A percentile compares a stretch with the other conserved stretches of the same genome.
Conservation (phyloP, 495 filamentous ascomycete species). For the Sordaria brevicollis region DNA sequence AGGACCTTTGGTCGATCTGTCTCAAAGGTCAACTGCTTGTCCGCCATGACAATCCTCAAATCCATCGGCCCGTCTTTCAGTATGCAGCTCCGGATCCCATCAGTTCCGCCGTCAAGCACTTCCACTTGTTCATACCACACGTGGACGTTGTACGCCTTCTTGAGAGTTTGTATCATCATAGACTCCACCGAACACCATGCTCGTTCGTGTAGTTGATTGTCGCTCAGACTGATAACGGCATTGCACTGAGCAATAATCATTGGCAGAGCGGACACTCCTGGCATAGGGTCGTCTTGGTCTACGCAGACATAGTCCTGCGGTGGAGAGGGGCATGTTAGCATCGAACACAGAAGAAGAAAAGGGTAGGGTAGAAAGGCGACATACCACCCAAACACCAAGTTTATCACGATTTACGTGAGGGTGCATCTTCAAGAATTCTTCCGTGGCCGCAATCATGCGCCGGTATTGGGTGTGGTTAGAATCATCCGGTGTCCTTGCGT, state of each 20-base stretch:
- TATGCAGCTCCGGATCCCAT: neutral
- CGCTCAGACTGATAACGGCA: conserved; percentile 14
- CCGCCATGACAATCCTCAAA: conserved; percentile 3
- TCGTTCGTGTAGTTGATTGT: conserved; percentile 6
- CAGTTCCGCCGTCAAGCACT: neutral
- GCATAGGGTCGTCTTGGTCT: conserved; percentile 13
- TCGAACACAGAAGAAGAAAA: neutral
- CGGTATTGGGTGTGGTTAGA: conserved; percentile 12
- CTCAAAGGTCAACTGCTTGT: conserved; percentile 15
- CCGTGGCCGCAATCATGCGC: conserved; percentile 10
- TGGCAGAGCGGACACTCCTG: conserved; percentile 14
- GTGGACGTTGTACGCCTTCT: conserved; percentile 4
- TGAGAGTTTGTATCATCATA: conserved; percentile 9
- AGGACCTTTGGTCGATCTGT: conserved; percentile 15
- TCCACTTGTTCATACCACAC: conserved; percentile 16
- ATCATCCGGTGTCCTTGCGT: conserved; percentile 10
- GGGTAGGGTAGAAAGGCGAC: neutral
- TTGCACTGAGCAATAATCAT: conserved; percentile 19
- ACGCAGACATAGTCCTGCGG: conserved; percentile 18
- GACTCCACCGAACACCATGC: conserved; percentile 19
- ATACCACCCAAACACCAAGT: conserved; percentile 17
- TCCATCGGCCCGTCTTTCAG: neutral
- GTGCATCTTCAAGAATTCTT: conserved; percentile 10
- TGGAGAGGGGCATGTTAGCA: neutral
- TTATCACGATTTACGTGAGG: conserved; percentile 5